Evolutionary conservation across 176 grass and related monocot species (phyloP).

Genomic region (Oryza meridionalis): DNA sequence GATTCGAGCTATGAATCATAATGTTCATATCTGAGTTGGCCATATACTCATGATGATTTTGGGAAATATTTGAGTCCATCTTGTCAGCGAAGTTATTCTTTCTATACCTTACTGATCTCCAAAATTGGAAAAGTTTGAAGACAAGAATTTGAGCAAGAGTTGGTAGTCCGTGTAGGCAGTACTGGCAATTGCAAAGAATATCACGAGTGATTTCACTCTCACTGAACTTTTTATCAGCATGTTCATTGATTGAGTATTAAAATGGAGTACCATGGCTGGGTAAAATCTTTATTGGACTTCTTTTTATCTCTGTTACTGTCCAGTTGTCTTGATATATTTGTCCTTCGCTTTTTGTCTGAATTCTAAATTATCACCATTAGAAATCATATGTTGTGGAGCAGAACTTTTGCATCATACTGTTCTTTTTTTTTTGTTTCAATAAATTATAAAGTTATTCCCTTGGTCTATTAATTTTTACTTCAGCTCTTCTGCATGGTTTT

Average conservation of each 20-base stretch:
- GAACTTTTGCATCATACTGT: constrained; percentile 1
- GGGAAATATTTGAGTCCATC: not conserved
- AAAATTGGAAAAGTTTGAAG: not conserved
- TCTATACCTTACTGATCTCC: not conserved
- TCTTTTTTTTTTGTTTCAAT: not conserved
- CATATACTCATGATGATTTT: not conserved
- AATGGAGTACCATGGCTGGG: not conserved
- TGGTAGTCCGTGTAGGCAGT: not conserved
- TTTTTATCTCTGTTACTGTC: not conserved
- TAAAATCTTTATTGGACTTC: not conserved
- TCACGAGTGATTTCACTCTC: not conserved
- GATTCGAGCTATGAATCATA: not conserved
- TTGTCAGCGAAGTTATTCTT: not conserved
- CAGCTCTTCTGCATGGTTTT: constrained; percentile 11
- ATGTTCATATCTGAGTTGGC: constrained; percentile 4
- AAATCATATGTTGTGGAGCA: not conserved
- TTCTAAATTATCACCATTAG: not conserved
- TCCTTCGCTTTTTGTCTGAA: not conserved
- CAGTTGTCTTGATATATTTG: not conserved
- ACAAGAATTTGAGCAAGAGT: not conserved
- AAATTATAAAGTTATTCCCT: not conserved
- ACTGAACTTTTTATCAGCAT: not conserved
- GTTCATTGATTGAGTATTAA: not conserved
- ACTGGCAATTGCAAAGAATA: not conserved
- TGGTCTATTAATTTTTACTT: not conserved